A percentile compares a stretch with the other conserved stretches of the same genome.
Conservation (phyloP, 345 rosid genomes). For the Xanthoceras sorbifolium region DNA sequence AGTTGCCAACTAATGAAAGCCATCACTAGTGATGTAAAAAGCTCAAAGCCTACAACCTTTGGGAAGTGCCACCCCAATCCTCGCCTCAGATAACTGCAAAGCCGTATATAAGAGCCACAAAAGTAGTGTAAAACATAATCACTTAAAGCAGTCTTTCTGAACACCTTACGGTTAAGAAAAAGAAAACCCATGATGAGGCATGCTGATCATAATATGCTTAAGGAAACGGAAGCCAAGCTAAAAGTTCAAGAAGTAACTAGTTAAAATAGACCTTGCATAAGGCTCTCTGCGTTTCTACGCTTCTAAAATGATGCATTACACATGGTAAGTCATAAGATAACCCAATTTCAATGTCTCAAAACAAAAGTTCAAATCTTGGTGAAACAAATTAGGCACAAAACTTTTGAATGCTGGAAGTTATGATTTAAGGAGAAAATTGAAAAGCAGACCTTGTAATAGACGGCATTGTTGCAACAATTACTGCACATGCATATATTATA, state of each 20-base stretch:
- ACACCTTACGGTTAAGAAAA: not conserved
- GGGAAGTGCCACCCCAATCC: slow-evolving; percentile 94
- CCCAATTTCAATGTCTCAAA: not conserved
- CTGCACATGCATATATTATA: slow-evolving; percentile 80
- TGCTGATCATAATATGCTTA: not conserved
- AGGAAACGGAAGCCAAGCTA: not conserved
- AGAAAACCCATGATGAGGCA: not conserved
- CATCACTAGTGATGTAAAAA: slow-evolving; percentile 76
- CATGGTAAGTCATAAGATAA: not conserved
- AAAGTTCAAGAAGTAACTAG: not conserved
- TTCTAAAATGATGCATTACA: not conserved
- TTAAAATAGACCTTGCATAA: not conserved
- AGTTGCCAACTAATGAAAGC: slow-evolving; percentile 94
- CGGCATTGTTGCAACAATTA: slow-evolving; percentile 95
- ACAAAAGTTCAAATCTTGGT: not conserved
- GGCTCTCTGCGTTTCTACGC: not conserved
- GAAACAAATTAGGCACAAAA: not conserved
- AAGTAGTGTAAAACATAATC: not conserved
- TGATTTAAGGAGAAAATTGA: not conserved
- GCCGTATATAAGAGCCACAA: slow-evolving; percentile 13
- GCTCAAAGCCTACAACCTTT: slow-evolving; percentile 84
- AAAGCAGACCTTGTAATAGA: slow-evolving; percentile 67
- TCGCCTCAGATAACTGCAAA: slow-evolving; percentile 76
- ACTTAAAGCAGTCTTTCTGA: not conserved
- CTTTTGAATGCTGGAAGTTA: not conserved